Conservation (phyloP, 768 basidiomycete species). For the Gelatoporia subvermispora region DNA sequence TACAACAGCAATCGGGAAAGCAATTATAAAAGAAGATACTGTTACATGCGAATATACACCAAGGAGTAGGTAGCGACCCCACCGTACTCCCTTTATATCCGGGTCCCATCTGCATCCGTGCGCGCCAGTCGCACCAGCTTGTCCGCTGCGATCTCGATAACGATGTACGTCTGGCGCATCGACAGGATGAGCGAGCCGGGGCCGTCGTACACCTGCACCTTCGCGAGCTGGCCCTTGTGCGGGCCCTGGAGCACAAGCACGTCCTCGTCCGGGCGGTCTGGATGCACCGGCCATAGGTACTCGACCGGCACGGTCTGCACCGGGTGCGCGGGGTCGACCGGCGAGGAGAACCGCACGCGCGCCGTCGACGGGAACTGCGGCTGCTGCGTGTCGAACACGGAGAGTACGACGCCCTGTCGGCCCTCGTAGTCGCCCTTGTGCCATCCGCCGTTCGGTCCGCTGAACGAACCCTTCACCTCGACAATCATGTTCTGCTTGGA, state of each 20-base stretch:
- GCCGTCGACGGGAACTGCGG: conserved; percentile 17
- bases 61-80: not conserved
- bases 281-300: conserved; percentile 19
- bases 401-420: conserved; percentile 19
- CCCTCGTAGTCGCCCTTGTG: conserved; percentile 23
- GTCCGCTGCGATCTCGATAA: conserved; percentile 14
- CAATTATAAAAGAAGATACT: no score
- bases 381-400: conserved; percentile 19
- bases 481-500: conserved; percentile 15
- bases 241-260: conserved; percentile 16
- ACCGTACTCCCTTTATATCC: not conserved
- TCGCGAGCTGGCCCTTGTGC: conserved; percentile 15
- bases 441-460: conserved; percentile 11
- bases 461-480: conserved; percentile 16
- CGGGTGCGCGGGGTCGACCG: conserved; percentile 11
- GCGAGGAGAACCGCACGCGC: conserved; percentile 18
- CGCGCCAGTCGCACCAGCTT: conserved; percentile 11
- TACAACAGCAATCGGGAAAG: no score
- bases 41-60: not conserved
- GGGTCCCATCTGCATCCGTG: conserved; percentile 14
- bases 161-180: conserved; percentile 11
- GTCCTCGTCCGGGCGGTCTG: conserved; percentile 13
- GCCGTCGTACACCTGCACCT: conserved; percentile 14
- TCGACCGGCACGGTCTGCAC: conserved; percentile 19
- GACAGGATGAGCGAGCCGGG: conserved; percentile 7